A percentile compares a stretch with the other conserved stretches of the same genome.
Evolutionary conservation across 345 rosid species (phyloP).

Genomic region (Citrus maxima): DNA sequence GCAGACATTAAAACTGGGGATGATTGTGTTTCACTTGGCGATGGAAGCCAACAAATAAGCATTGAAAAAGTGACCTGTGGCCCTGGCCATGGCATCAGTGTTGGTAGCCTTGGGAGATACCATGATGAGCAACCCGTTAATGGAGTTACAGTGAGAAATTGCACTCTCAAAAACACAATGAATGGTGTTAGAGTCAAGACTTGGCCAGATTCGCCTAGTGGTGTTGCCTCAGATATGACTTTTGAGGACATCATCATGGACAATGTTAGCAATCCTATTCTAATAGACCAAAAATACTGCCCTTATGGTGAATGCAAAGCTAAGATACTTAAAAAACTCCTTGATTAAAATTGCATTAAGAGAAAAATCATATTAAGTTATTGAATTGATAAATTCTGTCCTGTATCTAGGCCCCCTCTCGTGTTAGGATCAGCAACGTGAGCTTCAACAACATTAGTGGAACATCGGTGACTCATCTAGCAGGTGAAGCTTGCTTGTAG

Average conservation of each 20-base stretch:
- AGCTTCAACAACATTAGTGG: constrained; percentile 51
- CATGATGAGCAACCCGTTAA: constrained; percentile 40
- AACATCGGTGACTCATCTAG: constrained; percentile 37
- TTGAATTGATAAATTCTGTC: background rate
- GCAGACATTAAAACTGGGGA: constrained; percentile 42
- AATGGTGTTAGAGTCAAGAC: constrained; percentile 64
- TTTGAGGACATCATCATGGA: constrained; percentile 52
- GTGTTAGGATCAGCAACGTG: constrained; percentile 39
- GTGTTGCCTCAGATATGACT: constrained; percentile 31
- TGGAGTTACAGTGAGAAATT: constrained; percentile 38
- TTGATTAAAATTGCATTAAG: background rate
- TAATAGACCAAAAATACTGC: constrained; percentile 52
- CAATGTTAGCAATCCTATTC: constrained; percentile 46
- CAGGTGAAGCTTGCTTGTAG: constrained; percentile 49
- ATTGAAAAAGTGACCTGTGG: constrained; percentile 37
- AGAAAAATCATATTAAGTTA: background rate
- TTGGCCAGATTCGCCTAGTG: constrained; percentile 41
- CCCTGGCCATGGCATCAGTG: constrained; percentile 60
- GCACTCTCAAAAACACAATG: constrained; percentile 29
- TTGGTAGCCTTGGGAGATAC: constrained; percentile 58
- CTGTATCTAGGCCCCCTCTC: constrained; percentile 25
- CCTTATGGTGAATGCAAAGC: constrained; percentile 34
- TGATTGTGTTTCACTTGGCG: constrained; percentile 53
- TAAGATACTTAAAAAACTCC: constrained; percentile 20
- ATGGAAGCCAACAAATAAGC: constrained; percentile 33